These are phyloP conservation scores for Eutrema salsugineum DNA, from an alignment of 441 rosid genomes.

Conservation along the genomic window DNA sequence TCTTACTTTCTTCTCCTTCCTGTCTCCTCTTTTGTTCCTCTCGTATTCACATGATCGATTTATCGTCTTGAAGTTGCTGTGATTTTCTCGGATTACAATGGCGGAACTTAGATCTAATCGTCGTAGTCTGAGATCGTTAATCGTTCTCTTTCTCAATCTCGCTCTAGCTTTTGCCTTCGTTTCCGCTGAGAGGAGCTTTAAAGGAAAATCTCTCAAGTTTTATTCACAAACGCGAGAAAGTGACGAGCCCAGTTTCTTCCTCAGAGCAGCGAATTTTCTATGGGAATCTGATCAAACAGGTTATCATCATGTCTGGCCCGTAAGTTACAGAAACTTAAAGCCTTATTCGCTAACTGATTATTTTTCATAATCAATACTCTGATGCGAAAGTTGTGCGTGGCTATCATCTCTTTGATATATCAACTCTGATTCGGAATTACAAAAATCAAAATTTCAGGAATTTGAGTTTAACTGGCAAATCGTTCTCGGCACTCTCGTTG, in stretches of 20 bases:
- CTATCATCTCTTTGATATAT: background rate
- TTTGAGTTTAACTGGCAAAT: conserved; percentile 51
- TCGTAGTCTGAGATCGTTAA: conserved; percentile 36
- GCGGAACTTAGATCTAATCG: conserved; percentile 40
- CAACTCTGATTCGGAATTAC: background rate
- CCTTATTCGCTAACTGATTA: too few species aligned
- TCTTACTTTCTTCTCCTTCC: too few species aligned
- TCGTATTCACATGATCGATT: too few species aligned
- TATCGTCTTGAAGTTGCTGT: background rate
- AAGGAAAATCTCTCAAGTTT: conserved; percentile 20
- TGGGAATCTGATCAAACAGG: conserved; percentile 60
- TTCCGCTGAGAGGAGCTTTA: conserved; percentile 57
- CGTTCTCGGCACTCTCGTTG: conserved; percentile 41
- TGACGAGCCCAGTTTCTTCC: conserved; percentile 33
- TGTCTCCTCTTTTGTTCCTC: too few species aligned
- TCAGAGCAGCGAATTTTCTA: conserved; percentile 45
- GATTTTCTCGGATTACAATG: conserved; percentile 24
- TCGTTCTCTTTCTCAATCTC: conserved; percentile 31
- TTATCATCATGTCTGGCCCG: conserved; percentile 88
- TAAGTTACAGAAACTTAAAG: too few species aligned
- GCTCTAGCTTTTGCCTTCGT: conserved; percentile 46
- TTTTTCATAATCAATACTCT: too few species aligned
- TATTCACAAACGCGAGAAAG: conserved; percentile 13
- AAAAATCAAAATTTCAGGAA: conserved; percentile 22
- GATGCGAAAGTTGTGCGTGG: too few species aligned